These are phyloP conservation scores for Agarophyton chilense DNA, from an alignment of 23 red algal species.

Conservation along the genomic window DNA sequence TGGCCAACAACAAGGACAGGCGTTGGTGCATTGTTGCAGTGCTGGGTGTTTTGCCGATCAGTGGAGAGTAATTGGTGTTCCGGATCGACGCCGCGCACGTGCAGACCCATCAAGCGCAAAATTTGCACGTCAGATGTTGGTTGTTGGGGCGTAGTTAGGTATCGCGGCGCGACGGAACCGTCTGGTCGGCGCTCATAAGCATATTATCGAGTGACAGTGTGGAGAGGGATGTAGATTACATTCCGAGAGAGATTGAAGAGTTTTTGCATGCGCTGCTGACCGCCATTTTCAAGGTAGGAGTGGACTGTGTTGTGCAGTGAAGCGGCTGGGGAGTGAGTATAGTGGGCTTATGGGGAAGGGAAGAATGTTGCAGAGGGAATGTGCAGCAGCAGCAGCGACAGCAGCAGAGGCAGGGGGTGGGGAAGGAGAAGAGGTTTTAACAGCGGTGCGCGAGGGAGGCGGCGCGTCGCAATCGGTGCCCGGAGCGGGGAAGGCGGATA, in stretches of 20 bases:
- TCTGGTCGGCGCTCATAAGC: not conserved
- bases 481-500: not conserved
- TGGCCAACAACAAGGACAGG: not conserved
- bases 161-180: conserved; percentile 14
- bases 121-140: conserved; percentile 34
- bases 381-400: not conserved
- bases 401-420: no score
- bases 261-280: conserved; percentile 12
- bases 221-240: conserved; percentile 39
- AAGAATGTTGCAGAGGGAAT: not conserved
- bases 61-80: not conserved
- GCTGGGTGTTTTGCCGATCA: not conserved
- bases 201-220: not conserved
- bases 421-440: not conserved
- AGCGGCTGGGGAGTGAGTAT: not conserved
- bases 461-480: not conserved
- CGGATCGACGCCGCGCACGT: conserved; percentile 16
- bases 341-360: not conserved
- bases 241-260: conserved; percentile 7
- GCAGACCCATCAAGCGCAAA: conserved; percentile 11
- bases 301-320: not conserved
- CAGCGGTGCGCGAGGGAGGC: not conserved
- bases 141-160: not conserved
- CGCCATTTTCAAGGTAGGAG: conserved; percentile 33
- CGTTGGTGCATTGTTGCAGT: not conserved